Evolutionary conservation across 805 yeast species (phyloP), one percentile per base, ranked within the genome.

Genomic region (Teunomyces barrocoloradensis): DNA sequence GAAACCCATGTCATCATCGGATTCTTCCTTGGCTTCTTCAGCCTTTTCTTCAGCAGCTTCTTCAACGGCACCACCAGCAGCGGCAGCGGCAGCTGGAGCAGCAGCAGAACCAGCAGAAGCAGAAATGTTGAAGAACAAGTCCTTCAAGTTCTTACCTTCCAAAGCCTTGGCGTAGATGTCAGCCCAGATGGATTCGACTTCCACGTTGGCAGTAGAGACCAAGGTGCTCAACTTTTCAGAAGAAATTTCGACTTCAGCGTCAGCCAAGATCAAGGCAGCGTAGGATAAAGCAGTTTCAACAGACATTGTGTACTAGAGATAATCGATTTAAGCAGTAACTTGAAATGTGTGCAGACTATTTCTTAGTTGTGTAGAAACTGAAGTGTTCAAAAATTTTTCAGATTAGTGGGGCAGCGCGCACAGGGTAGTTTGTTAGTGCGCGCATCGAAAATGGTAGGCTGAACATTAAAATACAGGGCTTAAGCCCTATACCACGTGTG

Each of bases 191-290:
- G 63, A 59, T 65, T 73, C 77, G 53, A 73, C 64, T 63, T 71
- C 75, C 49, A 73, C 64, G 56, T 72, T 70, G 56, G 78, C 78
- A 58, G 61, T 64, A 49, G 59, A 38, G 55, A 66, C 65, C 66
- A 73, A 72, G 51, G 71, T 54, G 47, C 63, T 55, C 63, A 73
- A 71, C 67, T 73, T 73, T 59, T 73, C 77, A 54, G 77, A 49
- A 53, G 72, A 53, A 66, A 73, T 71, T 65, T 73, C 77, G 58
- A 73, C 60, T 38, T 73, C 77, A 53, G 78, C 59, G 63, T 73
- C 78, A 49, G 77, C 77, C 64, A 73, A 70, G 70, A 73, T 71
- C 64, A 73, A 72, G 58, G 78, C 77, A 52, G 78, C 78, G 74
- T 73, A 73, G 46, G 77, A 73, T 63, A 73, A 71, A 63, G 76